Conservation (phyloP, 305 asterid genomes). For the Striga hermonthica region DNA sequence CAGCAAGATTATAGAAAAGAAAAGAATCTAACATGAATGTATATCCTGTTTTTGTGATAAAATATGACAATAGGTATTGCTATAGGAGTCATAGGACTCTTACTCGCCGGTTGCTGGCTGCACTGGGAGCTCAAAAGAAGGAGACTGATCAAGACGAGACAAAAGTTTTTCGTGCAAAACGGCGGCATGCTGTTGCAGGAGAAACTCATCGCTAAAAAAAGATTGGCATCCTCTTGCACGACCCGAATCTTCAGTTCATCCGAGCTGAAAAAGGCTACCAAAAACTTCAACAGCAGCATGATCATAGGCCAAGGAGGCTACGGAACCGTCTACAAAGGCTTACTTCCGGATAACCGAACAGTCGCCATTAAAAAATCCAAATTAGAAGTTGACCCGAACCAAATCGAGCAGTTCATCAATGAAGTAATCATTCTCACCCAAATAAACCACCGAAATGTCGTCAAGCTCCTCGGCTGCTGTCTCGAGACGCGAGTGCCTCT, state of each 20-base stretch:
- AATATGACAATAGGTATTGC: conserved; percentile 28
- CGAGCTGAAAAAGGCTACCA: conserved; percentile 31
- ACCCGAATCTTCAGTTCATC: conserved; percentile 23
- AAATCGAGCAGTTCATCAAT: conserved; percentile 35
- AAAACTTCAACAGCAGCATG: conserved; percentile 26
- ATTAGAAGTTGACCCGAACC: conserved; percentile 25
- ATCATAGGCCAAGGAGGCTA: conserved; percentile 38
- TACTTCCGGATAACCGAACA: conserved; percentile 12
- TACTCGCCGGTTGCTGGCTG: conserved; percentile 15
- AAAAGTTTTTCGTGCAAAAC: conserved; percentile 30
- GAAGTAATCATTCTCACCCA: conserved; percentile 31
- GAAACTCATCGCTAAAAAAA: conserved; percentile 12
- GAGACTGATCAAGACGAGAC: conserved; percentile 10
- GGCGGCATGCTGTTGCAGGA: conserved; percentile 32
- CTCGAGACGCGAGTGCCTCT: conserved; percentile 31
- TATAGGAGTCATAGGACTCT: conserved; percentile 25
- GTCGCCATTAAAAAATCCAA: conserved; percentile 37
- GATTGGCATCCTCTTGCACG: conserved; percentile 14
- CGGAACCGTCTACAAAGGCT: conserved; percentile 35
- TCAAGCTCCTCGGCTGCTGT: conserved; percentile 37
- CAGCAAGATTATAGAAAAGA: no score
- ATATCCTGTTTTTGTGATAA: no score
- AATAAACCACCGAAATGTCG: conserved; percentile 34
- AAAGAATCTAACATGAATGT: no score
- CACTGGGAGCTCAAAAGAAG: conserved; percentile 25